Evolutionary conservation across 306 rosid species (phyloP), one percentile per base, ranked within the genome.

Genomic region (Elaeagnus macrophylla): DNA sequence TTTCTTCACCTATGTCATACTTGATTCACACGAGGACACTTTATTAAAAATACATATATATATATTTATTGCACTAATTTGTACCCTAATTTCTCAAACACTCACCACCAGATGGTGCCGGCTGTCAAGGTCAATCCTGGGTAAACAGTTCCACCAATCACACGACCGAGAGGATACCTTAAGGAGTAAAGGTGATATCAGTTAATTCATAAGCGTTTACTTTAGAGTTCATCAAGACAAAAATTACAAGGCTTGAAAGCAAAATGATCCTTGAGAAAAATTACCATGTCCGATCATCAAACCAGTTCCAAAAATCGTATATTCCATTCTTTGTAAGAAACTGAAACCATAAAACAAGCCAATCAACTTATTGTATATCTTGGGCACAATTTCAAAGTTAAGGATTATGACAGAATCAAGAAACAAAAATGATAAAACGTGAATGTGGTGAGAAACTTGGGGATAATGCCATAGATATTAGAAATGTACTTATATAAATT

Each of bases 91-190:
- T 72, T 56, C 35, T 46, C 50, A 59, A 69, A 67, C 48, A 67
- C 93, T 38, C 76, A 91, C 97, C 86, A 66, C 94, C 94, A 91
- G 58, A 91, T 57, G 57, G 89, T 74, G 61, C 97, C 97, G 35
- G 97, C 97, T 10, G 96, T 91, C 80, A 91, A 71, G 52, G 97
- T 91, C 79, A 91, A 75, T 59, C 97, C 97, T 5, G 97, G 97
- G 75, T 82, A 91, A 76, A 91, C 97, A 48, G 96, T 91, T 69
- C 97, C 97, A 43, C 97, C 97, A 57, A 91, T 86, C 61, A 91
- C 97, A 59, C 97, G 94, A 41, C 97, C 97, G 55, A 91, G 97
- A 63, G 97, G 97, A 84, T 91, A 91, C 99, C 99, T 89, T 62
- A 50, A 64, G 75, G 62, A 53, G 18, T 57, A 62, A 66, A 20